Evolutionary conservation across 192 early-diverging fungal genomes (phyloP).

Genomic region (Gryganskiella cystojenkinii): DNA sequence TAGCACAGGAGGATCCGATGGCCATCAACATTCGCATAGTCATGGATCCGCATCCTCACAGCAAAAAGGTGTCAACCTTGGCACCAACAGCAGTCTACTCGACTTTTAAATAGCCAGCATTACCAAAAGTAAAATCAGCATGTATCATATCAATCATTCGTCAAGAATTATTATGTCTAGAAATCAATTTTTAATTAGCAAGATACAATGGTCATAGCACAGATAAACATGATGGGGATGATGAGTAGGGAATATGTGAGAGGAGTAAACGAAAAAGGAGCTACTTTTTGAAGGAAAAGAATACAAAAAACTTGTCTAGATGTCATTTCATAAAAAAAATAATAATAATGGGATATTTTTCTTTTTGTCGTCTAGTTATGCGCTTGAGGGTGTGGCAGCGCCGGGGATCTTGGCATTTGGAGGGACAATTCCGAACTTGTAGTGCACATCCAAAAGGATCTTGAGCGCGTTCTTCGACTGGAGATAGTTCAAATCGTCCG

Average conservation of each 20-base stretch:
- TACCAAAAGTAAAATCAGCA: too few species aligned
- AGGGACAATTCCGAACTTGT: slow-evolving; percentile 52
- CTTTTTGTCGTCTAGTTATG: slow-evolving; percentile 9
- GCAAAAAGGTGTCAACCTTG: background rate
- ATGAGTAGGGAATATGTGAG: too few species aligned
- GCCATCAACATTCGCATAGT: slow-evolving; percentile 17
- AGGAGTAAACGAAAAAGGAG: too few species aligned
- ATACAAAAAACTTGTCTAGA: too few species aligned
- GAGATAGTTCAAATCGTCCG: slow-evolving; percentile 50
- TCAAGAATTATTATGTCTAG: too few species aligned
- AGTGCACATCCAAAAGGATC: slow-evolving; percentile 60
- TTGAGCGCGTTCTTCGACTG: slow-evolving; percentile 67
- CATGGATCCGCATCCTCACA: background rate
- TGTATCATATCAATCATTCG: too few species aligned
- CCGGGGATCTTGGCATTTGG: slow-evolving; percentile 36
- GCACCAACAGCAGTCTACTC: slow-evolving; percentile 27
- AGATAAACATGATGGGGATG: too few species aligned
- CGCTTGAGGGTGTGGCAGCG: slow-evolving; percentile 3
- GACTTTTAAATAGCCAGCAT: slow-evolving; percentile 18
- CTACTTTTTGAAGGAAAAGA: too few species aligned
- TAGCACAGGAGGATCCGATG: slow-evolving; percentile 24
- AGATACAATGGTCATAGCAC: too few species aligned
- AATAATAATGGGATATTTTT: background rate
- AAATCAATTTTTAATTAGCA: too few species aligned
- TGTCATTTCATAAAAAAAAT: too few species aligned